Base-by-base conservation (phyloP, 208 protist genomes). In the Trypanosoma congolense region DNA sequence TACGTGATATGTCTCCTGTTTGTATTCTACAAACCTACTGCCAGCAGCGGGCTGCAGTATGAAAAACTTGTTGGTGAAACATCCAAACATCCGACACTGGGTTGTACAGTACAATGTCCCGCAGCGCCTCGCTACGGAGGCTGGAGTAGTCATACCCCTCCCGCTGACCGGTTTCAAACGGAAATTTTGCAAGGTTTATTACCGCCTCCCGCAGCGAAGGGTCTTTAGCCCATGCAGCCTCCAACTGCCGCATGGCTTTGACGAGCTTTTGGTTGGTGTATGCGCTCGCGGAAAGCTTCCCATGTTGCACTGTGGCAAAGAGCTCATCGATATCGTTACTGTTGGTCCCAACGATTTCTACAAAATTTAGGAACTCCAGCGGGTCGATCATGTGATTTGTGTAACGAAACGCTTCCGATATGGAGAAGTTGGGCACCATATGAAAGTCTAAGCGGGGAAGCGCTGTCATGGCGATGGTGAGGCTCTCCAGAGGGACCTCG, bases 241-340 rank as follows among this genome's bases (percentile, higher is more conserved):
- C 69, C 33, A 92, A 55, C 67, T 87, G 78, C 14, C 85, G 75
- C 76, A 92, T 90, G 28, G 85, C 76, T 51, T 85, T 87, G n/a
- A 85, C 53, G 19, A 92, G 62, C 49, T 86, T 92, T 51, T 84
- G 69, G 36, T 80, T 79, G 16, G 76, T 80, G 70, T 92, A 89
- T 42, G 77, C 74, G 0, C 69, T 78, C 12, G 79, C 65, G 25
- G 83, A 65, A 5, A 69, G 58, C n/a, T 47, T 53, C 6, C 73
- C 75, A 47, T 90, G 81, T 25, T 75, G 68, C 25, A 93, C 73
- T 4, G 86, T 70, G 5, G 82, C 71, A 33, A 90, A 75, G 14
- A 93, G 69, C 46, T 87, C 80, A 56, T 88, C 86, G 21, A 87
- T 61, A 43, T 87, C 86, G 36, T 83, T 84, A 50, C 73, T 80